Evolutionary conservation across 441 rosid species (phyloP), one percentile per base, ranked within the genome.

Genomic region (Mallotus repandus): DNA sequence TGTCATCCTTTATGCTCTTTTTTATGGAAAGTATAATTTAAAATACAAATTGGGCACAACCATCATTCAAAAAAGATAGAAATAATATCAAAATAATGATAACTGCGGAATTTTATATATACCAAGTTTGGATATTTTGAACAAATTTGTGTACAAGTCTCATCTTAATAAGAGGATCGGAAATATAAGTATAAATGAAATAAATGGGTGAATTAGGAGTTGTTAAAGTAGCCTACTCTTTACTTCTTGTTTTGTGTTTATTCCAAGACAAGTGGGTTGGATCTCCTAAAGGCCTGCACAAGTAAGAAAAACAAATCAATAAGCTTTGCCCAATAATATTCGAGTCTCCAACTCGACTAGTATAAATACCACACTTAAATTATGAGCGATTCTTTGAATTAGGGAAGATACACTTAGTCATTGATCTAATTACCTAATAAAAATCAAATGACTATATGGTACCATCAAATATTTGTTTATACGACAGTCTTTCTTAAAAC

Each of bases 261-360:
- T 74, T 74, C 77, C 77, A 74, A 9, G 77, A 58, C 77, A 74
- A 60, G 62, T 68, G 67, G 59, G 15, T 53, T 18, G 77, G 71
- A 41, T 74, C 72, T 19, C 77, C 77, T 9, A 68, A 12, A 19
- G 66, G 72, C 77, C 77, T 68, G 68, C 72, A 67, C 8, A 35
- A 35, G 13, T 5, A 16, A 38, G 0, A 54, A 9, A 38, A 11
- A 21, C 11, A 13, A 9, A 9, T 6, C 4, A 4, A n/a, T 0
- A 35, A 0, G 8, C 5, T 52, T 9, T 9, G 1, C 0, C 21
- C 6, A 53, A 25, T 13, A 25, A 21, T n/a, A 2, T 21, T 18
- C 2, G 46, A 52, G 29, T 4, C 15, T 66, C 10, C 14, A 46
- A 41, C 6, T 38, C 41, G 1, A 4, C 41, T 38, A 4, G 5